These are phyloP conservation scores for Puccinia sorghi DNA, from an alignment of 1,284 basidiomycete genomes.

Conservation along the genomic window DNA sequence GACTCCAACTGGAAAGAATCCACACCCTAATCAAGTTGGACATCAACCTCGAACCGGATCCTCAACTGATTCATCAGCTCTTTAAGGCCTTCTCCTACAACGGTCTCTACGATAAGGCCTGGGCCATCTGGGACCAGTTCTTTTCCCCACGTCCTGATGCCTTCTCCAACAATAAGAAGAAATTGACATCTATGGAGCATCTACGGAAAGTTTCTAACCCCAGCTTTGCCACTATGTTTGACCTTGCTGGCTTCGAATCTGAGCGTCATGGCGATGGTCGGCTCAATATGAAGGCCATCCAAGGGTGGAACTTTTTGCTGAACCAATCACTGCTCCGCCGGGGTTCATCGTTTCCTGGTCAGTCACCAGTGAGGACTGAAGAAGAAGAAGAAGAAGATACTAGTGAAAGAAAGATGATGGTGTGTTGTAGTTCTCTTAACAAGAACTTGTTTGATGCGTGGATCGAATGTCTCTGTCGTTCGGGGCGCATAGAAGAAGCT, in stretches of 20 bases:
- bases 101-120: constrained; percentile 70
- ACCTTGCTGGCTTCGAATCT: constrained; percentile 72
- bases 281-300: constrained; percentile 40
- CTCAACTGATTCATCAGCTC: constrained; percentile 76
- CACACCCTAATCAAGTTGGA: constrained; percentile 80
- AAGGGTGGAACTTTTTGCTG: constrained; percentile 7
- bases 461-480: constrained; percentile 81
- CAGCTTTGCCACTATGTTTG: constrained; percentile 77
- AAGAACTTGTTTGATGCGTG: constrained; percentile 69
- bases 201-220: constrained; percentile 63
- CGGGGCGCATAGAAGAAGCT: constrained; percentile 70
- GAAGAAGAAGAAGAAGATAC: constrained; percentile 64
- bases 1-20: constrained; percentile 64
- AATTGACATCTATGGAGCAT: constrained; percentile 59
- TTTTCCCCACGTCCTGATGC: neutral
- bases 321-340: neutral
- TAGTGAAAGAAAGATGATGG: constrained; percentile 62
- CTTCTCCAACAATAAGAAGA: no score
- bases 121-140: constrained; percentile 73
- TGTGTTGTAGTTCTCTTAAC: constrained; percentile 60
- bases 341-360: constrained; percentile 55
- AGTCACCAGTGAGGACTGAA: constrained; percentile 61
- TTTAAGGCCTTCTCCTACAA: constrained; percentile 85
- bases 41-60: constrained; percentile 71
- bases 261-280: constrained; percentile 53